Base-by-base conservation (phyloP, 1,284 basidiomycete species). In the Cystobasidiaceae sp. region DNA sequence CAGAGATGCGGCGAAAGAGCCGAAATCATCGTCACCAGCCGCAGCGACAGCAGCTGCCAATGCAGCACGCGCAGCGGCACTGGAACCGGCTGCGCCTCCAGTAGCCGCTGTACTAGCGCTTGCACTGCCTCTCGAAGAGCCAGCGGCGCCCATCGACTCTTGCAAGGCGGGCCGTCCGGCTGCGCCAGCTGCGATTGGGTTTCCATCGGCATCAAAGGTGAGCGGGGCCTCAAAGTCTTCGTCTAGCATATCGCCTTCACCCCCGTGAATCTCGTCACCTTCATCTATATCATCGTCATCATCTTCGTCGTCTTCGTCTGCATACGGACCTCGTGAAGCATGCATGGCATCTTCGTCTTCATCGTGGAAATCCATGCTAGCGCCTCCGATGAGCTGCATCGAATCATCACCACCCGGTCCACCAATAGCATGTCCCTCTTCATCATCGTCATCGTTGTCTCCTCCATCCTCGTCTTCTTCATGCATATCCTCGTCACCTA, bases 381-480 rank as follows among this genome's bases (percentile, higher is more conserved):
- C 49, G 7, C 39, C 49, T 30, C 50, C 49, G 19, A 62, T 52
- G 9, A 62, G 48, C 27, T 62, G 49, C 83, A 39, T 69, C 60
- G 27, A n/a, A 4, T 66, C 61, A 23, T 43, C 54, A 13, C 73
- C 70, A 4, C 71, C 71, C 21, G 72, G 74, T 15, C 71, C 71
- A 32, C 73, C 82, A 62, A 85, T 84, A 45, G 83, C 81, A 70
- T 87, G 85, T 63, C 84, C 77, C 85, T 89, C 88, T 70, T 89
- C 84, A n/a, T 55, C 43, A n/a, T 30, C 41, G 11, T 33, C 50
- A 46, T 48, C 34, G 23, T n/a, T 41, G n/a, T 37, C 50, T 28
- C 27, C 50, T 15, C 56, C 61, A 1, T 64, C 43, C 28, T 52
- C 37, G 19, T 56, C 51, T 46, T 56, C 52, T 25, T 55, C 43